These are phyloP conservation scores for Musa beccarii DNA, from an alignment of 176 grass and related monocot genomes.

Conservation along the genomic window DNA sequence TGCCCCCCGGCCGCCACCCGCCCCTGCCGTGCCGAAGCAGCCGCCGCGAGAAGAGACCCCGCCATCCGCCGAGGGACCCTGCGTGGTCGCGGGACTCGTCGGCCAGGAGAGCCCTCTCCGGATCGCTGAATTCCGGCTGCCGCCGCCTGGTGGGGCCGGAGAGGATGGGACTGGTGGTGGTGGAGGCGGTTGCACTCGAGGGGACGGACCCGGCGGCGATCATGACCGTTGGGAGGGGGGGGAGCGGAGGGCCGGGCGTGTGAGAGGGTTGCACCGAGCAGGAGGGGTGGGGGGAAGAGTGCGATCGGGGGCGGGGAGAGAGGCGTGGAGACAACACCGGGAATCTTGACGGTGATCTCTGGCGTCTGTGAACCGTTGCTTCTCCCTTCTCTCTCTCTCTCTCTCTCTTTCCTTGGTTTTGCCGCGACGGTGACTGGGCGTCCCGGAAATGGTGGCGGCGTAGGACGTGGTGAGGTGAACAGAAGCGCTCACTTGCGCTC, in stretches of 20 bases:
- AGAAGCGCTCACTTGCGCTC: no score
- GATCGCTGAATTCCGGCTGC: background rate
- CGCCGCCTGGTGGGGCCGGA: conserved; percentile 15
- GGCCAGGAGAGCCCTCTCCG: background rate
- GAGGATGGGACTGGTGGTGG: background rate
- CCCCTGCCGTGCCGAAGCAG: no score
- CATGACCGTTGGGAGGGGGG: background rate
- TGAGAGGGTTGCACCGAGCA: background rate
- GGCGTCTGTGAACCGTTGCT: no score
- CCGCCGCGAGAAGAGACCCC: background rate
- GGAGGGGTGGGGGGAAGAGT: background rate
- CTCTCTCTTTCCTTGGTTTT: no score
- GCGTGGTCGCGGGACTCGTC: background rate
- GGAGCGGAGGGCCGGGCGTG: background rate
- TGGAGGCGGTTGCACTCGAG: background rate
- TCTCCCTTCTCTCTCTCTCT: no score
- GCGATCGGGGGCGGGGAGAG: background rate
- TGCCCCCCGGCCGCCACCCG: background rate
- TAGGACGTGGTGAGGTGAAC: no score
- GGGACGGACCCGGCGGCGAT: background rate
- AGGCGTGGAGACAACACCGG: no score
- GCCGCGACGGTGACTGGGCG: no score
- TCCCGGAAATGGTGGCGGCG: no score
- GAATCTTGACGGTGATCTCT: no score
- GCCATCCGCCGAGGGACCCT: background rate